phyloP scores from a whole-genome alignment of 345 rosid genomes.

The Odontarrhena argentea region DNA sequence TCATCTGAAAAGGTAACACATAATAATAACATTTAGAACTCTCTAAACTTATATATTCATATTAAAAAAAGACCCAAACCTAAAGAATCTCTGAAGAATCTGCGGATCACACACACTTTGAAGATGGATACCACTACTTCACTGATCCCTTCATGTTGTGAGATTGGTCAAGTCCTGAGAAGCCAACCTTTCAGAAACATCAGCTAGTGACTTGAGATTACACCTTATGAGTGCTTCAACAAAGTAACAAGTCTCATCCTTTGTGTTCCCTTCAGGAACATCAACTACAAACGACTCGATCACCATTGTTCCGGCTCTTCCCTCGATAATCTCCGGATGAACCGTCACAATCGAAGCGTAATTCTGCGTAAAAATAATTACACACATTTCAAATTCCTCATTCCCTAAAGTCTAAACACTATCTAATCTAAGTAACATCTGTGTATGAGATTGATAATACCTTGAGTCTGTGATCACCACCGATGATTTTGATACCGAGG shows the following conservation, averaged over 20 bases:
- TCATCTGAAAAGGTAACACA: constrained; percentile 10
- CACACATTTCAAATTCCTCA: neutral
- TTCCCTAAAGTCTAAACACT: neutral
- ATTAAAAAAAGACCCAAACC: neutral
- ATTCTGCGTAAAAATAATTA: constrained; percentile 50
- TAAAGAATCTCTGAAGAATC: neutral
- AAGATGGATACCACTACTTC: neutral
- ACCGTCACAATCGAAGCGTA: constrained; percentile 80
- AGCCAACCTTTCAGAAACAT: constrained; percentile 91
- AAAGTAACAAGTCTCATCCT: constrained; percentile 88
- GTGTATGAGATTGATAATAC: constrained; percentile 33
- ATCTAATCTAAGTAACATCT: too few relatives aligned
- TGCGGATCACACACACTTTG: constrained; percentile 1
- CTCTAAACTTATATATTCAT: neutral
- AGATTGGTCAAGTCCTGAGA: constrained; percentile 45
- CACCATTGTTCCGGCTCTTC: constrained; percentile 84
- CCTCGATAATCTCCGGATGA: constrained; percentile 81
- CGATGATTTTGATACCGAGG: constrained; percentile 78
- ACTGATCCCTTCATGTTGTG: neutral
- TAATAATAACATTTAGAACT: neutral
- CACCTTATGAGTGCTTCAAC: constrained; percentile 80
- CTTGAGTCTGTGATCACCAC: constrained; percentile 93
- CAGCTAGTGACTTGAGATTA: constrained; percentile 81
- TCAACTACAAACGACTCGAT: constrained; percentile 90
- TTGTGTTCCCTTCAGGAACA: constrained; percentile 88